Base-by-base conservation (phyloP, 352 stramenopile species). In the Phytophthora palmivora region DNA sequence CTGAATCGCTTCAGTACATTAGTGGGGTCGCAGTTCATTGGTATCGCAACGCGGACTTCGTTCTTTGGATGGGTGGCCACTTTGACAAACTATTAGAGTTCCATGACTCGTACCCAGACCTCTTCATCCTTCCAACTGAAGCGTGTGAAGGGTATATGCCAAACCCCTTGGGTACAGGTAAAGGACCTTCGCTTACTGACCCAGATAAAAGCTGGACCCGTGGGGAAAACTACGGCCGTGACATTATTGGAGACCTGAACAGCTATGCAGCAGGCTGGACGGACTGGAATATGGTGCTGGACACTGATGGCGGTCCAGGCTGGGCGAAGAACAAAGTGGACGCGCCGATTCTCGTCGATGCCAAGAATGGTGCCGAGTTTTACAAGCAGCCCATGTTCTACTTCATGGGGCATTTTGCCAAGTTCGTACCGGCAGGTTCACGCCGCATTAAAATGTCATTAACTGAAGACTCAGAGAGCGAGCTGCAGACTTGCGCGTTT, bases 211-310 rank as follows among this genome's bases (percentile, higher is more conserved):
- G 61, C 72, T 95, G 86, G 85, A 59, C 75, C 8, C 78, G 87
- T n/a, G 87, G 65, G 11, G 81, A 97, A 54, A 78, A 85, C 47
- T 90, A 94, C 39, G 79, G 78, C 11, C 82, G 87, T 37, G 87
- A 96, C 63, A 92, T 97, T 47, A 86, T 97, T 38, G 76, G 84
- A 48, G 88, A 97, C 67, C 38, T 97, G 18, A 83, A 78, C 34
- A 94, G 86, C 70, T 88, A 80, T 58, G 81, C 87, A 0, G 68
- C 70, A 2, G 86, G 86, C 4, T 97, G 87, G 88, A 92, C 68
- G 12, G 86, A 97, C 69, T 97, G 89, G 88, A 97, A 97, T 61
- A 48, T 96, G 10, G 68, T 82, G 49, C 76, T 97, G 8, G 94
- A n/a, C n/a, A n/a, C n/a, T n/a, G n/a, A n/a, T n/a, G n/a, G n/a